These are phyloP conservation scores for Pittosporum tobira DNA, from an alignment of 129 eudicot species.

Conservation along the genomic window DNA sequence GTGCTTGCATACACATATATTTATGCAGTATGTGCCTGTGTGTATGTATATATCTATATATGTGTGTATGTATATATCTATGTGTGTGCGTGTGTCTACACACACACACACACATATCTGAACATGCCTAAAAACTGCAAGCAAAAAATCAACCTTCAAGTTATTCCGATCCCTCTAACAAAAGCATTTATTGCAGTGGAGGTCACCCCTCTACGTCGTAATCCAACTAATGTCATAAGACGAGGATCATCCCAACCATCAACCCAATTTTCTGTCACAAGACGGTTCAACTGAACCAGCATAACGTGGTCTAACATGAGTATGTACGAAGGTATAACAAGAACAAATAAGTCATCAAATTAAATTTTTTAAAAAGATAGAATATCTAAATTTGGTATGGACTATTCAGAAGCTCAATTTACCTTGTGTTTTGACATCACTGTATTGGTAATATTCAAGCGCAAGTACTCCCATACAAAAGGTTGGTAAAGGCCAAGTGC, in stretches of 20 bases:
- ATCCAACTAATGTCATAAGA: slow-evolving; percentile 89
- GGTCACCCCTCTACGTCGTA: slow-evolving; percentile 91
- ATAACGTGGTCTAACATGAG: background rate
- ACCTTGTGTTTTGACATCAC: slow-evolving; percentile 98
- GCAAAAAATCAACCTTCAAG: slow-evolving; percentile 60
- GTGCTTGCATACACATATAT: too few relatives aligned
- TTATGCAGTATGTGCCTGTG: too few relatives aligned
- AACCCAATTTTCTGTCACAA: slow-evolving; percentile 81
- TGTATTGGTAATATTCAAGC: slow-evolving; percentile 76
- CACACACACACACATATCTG: too few relatives aligned
- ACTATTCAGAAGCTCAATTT: slow-evolving; percentile 4
- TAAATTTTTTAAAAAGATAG: background rate
- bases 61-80: too few relatives aligned
- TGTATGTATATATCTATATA: too few relatives aligned
- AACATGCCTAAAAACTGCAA: background rate
- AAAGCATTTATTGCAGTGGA: slow-evolving; percentile 78
- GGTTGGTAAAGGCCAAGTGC: slow-evolving; percentile 86
- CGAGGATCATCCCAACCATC: slow-evolving; percentile 99
- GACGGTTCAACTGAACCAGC: slow-evolving; percentile 71
- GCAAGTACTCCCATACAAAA: slow-evolving; percentile 83
- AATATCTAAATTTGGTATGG: background rate
- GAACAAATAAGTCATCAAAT: too few relatives aligned
- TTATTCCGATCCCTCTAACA: slow-evolving; percentile 89
- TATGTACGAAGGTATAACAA: background rate
- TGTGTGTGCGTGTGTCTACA: too few relatives aligned